phyloP scores from a whole-genome alignment of 1,139 yeast genomes.

The Yamadazyma trypodendri region DNA sequence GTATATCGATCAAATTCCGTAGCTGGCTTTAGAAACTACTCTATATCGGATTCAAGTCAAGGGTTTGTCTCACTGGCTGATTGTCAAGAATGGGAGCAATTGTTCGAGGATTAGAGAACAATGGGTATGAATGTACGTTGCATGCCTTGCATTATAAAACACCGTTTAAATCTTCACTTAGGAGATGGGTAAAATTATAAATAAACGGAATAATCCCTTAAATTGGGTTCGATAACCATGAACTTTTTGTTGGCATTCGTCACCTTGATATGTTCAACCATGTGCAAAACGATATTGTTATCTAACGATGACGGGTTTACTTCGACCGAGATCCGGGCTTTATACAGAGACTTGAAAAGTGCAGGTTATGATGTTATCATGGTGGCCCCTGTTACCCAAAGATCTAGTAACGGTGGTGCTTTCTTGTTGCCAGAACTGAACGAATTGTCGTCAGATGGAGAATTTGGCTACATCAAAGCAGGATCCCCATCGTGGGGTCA shows the following conservation, averaged over 20 bases:
- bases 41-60: neutral
- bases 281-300: slow-evolving; percentile 25
- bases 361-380: slow-evolving; percentile 30
- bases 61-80: neutral
- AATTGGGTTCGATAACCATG: slow-evolving; percentile 2
- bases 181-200: neutral
- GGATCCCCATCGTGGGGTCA: slow-evolving; percentile 47
- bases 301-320: slow-evolving; percentile 36
- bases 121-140: neutral
- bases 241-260: slow-evolving; percentile 1
- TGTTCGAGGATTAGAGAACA: neutral
- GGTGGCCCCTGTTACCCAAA: slow-evolving; percentile 34
- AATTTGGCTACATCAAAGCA: slow-evolving; percentile 34
- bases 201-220: neutral
- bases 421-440: slow-evolving; percentile 26
- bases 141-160: neutral
- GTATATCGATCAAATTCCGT: neutral
- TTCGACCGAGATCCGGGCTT: slow-evolving; percentile 32
- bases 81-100: neutral
- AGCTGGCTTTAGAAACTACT: neutral
- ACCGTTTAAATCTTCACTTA: slow-evolving; percentile 1
- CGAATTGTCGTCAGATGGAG: slow-evolving; percentile 25
- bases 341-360: slow-evolving; percentile 26
- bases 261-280: slow-evolving; percentile 1
- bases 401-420: slow-evolving; percentile 31